Conservation (phyloP, 202 grass and related monocot species). For the Panicum hallii region DNA sequence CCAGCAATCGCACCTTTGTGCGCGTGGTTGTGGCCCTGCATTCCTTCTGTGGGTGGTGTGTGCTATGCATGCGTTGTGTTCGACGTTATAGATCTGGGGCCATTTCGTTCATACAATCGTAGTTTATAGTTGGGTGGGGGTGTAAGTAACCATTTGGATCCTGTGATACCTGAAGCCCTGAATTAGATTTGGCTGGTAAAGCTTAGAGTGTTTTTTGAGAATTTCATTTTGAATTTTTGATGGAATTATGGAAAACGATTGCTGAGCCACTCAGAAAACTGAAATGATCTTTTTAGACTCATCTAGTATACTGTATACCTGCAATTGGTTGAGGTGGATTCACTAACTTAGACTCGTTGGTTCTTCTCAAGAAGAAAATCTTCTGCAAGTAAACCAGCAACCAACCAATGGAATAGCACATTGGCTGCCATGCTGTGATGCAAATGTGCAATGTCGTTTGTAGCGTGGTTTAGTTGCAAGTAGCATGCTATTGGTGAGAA, state of each 20-base stretch:
- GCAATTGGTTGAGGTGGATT: not conserved
- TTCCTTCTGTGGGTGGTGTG: not conserved
- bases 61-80: constrained; percentile 13
- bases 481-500: not conserved
- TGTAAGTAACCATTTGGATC: not conserved
- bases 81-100: constrained; percentile 5
- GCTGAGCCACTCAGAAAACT: not conserved
- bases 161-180: not conserved
- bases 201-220: not conserved
- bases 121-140: not conserved
- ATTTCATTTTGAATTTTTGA: not conserved
- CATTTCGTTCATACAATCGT: not conserved
- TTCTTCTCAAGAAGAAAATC: not conserved
- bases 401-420: not conserved
- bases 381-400: constrained; percentile 12
- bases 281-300: not conserved
- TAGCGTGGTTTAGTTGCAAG: not conserved
- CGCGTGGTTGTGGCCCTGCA: not conserved
- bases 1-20: not conserved
- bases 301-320: not conserved
- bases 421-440: not conserved
- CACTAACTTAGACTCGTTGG: not conserved
- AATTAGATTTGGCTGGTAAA: not conserved
- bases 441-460: constrained; percentile 19
- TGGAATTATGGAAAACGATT: not conserved